phyloP scores from a whole-genome alignment of 1,139 yeast species.

The Pichia sp. region DNA sequence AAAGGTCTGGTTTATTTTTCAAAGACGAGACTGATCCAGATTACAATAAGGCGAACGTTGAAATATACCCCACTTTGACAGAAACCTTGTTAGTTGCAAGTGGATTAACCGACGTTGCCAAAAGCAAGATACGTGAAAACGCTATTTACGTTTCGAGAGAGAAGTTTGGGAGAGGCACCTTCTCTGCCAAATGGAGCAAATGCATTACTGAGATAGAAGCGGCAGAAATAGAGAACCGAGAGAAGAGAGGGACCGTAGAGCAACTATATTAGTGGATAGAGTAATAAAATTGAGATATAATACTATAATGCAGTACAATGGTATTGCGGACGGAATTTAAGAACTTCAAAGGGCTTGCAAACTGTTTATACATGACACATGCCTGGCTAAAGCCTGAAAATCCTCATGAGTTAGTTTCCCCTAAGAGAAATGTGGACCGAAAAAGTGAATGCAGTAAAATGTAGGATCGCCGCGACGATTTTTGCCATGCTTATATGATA shows the following conservation, averaged over 20 bases:
- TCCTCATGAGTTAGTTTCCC: no score
- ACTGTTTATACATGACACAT: no score
- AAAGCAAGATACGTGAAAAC: constrained; percentile 44
- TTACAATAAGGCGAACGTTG: constrained; percentile 23
- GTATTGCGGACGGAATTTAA: no score
- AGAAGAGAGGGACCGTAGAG: constrained; percentile 39
- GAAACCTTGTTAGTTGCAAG: constrained; percentile 45
- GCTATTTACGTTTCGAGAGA: constrained; percentile 50
- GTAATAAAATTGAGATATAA: no score
- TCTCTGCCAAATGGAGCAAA: constrained; percentile 55
- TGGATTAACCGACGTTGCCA: constrained; percentile 38
- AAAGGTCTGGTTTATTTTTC: constrained; percentile 66
- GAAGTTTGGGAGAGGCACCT: constrained; percentile 67
- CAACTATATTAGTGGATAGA: constrained; percentile 43
- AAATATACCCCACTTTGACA: constrained; percentile 41
- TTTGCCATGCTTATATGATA: no score
- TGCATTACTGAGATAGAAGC: constrained; percentile 31
- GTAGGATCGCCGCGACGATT: neutral
- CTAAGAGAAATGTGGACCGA: neutral
- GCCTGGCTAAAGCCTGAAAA: no score
- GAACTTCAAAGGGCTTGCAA: no score
- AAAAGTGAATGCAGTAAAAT: no score
- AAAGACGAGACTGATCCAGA: constrained; percentile 65
- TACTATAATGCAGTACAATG: no score
- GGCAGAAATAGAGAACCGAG: constrained; percentile 41